Conservation (phyloP, 495 filamentous ascomycete genomes). For the Penicillium pancosmium region DNA sequence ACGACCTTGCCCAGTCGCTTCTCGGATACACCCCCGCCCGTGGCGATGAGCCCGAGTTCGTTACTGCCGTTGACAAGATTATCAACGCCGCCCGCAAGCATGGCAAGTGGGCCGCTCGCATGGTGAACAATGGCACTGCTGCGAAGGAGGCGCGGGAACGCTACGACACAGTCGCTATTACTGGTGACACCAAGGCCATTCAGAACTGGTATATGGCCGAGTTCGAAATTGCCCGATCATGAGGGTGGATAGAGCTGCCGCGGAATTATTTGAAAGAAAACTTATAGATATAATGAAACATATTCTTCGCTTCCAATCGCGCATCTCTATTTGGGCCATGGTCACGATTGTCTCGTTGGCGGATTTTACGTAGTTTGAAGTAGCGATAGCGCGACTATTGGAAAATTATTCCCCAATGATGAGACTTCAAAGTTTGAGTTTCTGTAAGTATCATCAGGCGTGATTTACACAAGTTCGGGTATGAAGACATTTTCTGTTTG, state of each 20-base stretch:
- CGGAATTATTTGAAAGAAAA: not conserved
- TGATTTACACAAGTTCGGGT: too few relatives aligned
- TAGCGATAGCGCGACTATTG: too few relatives aligned
- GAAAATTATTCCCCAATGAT: too few relatives aligned
- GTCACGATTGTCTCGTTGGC: constrained; percentile 22
- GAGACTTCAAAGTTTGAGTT: too few relatives aligned
- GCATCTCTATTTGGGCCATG: constrained; percentile 37
- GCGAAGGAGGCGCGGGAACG: constrained; percentile 29
- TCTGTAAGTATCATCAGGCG: too few relatives aligned
- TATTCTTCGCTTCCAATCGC: not conserved
- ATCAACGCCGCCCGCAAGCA: constrained; percentile 34
- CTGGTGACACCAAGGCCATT: constrained; percentile 37
- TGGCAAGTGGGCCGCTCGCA: constrained; percentile 36
- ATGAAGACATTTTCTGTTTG: too few relatives aligned
- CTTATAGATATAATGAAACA: constrained; percentile 1
- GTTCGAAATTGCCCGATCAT: constrained; percentile 37
- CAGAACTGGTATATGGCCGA: constrained; percentile 42
- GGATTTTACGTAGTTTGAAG: not conserved
- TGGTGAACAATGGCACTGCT: constrained; percentile 30
- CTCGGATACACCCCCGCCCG: constrained; percentile 32
- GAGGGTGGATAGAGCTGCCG: constrained; percentile 2
- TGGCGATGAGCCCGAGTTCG: constrained; percentile 38
- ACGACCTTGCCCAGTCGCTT: constrained; percentile 36
- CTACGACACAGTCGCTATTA: constrained; percentile 38
- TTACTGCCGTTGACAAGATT: constrained; percentile 35